Base-by-base conservation (phyloP, 179 eudicot species). In the Spinacia oleracea region DNA sequence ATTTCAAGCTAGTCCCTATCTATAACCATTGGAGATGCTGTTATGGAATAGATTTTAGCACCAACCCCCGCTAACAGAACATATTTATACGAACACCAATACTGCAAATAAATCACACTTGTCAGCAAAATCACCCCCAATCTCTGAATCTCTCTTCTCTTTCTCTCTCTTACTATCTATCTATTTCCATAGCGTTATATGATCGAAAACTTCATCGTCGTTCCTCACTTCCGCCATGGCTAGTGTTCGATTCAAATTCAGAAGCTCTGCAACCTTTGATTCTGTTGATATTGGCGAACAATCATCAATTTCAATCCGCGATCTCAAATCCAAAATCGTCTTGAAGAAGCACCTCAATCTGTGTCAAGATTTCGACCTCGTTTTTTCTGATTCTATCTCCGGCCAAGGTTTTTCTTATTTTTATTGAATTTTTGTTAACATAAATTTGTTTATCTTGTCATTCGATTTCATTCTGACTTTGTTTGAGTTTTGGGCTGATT, bases 221-320 rank as follows among this genome's bases (percentile, higher is more conserved):
- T 10, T 31, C 12, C 50, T 21, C 35, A n/a, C 25, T 16, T 63
- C 65, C 27, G 48, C 82, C 76, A 92, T 92, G 97, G 79, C 87
- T 34, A 81, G 40, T 53, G 63, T 90, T 78, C 84, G 84, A 43
- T 90, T 85, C 83, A 92, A 92, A 77, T 92, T 90, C 77, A 63
- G 91, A 62, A 92, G 97, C 68, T 79, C 90, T 21, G 75, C 81
- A 9, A 84, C 53, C 25, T 90, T 81, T 53, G 97, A 92, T 35
- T 73, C 88, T 8, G 77, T 90, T 21, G 89, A 88, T 4, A 86
- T 92, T 70, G 87, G 82, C 3, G 84, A 79, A 10, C 87, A 83
- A 74, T 40, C 86, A 1, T 86, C 82, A 3, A 87, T 92, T 38
- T 83, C 97, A 14, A 80, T 92, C 15, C 77, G 86, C 16, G 91